Evolutionary conservation across 768 basidiomycete genomes (phyloP), one percentile per base, ranked within the genome.

Genomic region (Leccinum olivaceopallidum): DNA sequence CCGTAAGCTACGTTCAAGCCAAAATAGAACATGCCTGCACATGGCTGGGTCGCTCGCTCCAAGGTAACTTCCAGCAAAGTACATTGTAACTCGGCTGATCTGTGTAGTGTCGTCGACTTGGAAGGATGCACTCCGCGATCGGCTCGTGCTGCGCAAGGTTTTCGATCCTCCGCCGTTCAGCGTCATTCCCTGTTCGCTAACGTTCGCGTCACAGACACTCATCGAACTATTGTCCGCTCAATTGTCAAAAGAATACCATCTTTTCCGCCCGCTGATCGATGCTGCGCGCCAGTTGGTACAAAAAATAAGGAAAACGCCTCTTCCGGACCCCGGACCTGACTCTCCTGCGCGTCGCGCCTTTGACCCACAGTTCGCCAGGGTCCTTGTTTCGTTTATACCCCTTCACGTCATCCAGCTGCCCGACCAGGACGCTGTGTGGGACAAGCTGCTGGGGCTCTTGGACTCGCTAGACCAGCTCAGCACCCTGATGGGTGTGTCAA

Each of bases 301-400:
- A 30, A 54, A 55, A 56, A 63, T 68, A 49, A 62, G 58, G 9
- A 42, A 42, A 56, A 66, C 71, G 22, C 76, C 79, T 1, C 65
- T 76, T 2, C 73, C 78, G 1, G 72, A 77, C 5, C 81, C 78
- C 4, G 62, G 60, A 0, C 67, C 75, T 5, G 69, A 73, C 22
- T 89, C 90, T 4, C 75, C 79, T 0, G 85, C 83, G 0, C 71
- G 68, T 18, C 73, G 79, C 3, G 83, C 83, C 2, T 89, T 92
- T 53, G 89, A 92, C 65, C 85, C 88, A 0, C 78, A 81, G 55
- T 82, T 90, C 52, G 81, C 84, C 2, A 85, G 90, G n/a, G 78
- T 80, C 28, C 77, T 93, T 2, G 84, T 84, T 51, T 86, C 84
- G 32, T 84, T 83, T 58, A 83, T 89, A 64, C 91, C 91, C 0